Percentiles rank a stretch among this genome's conserved stretches.
Conservation (phyloP, 306 rosid genomes). For the Cicer arietinum region DNA sequence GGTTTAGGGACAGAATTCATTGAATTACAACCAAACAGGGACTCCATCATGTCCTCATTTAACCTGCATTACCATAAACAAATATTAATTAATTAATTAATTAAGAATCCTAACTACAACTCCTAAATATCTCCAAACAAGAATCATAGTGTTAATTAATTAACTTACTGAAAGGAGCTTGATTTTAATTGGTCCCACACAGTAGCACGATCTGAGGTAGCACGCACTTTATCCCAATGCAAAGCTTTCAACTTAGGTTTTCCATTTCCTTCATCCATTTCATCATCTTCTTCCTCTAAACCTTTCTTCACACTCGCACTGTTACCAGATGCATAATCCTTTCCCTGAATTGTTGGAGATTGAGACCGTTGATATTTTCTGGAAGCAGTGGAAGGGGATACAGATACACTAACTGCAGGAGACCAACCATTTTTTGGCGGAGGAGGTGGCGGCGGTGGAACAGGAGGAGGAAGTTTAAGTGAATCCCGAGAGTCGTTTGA, state of each 20-base stretch:
- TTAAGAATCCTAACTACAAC: background rate
- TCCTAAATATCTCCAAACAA: background rate
- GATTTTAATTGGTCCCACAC: conserved; percentile 99
- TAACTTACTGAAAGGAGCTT: conserved; percentile 91
- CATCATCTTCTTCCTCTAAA: conserved; percentile 57
- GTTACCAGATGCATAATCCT: conserved; percentile 39
- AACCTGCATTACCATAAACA: conserved; percentile 58
- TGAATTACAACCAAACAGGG: conserved; percentile 79
- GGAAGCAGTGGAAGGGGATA: conserved; percentile 39
- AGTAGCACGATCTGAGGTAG: conserved; percentile 92
- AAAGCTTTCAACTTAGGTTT: conserved; percentile 90
- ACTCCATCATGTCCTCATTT: conserved; percentile 99
- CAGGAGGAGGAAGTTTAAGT: conserved; percentile 53
- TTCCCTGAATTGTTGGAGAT: conserved; percentile 45
- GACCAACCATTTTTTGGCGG: conserved; percentile 46
- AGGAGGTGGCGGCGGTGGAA: conserved; percentile 47
- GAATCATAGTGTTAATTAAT: background rate
- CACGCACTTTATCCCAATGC: conserved; percentile 98
- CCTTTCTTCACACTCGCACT: conserved; percentile 33
- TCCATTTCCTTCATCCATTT: conserved; percentile 61
- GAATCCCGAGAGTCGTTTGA: conserved; percentile 42
- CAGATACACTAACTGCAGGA: conserved; percentile 38
- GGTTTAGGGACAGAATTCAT: conserved; percentile 51
- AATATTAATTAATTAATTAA: background rate
- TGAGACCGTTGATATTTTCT: conserved; percentile 45